Evolutionary conservation across 2,329 filamentous ascomycete genomes (phyloP), one percentile per base, ranked within the genome.

Genomic region (Colletotrichum truncatum): DNA sequence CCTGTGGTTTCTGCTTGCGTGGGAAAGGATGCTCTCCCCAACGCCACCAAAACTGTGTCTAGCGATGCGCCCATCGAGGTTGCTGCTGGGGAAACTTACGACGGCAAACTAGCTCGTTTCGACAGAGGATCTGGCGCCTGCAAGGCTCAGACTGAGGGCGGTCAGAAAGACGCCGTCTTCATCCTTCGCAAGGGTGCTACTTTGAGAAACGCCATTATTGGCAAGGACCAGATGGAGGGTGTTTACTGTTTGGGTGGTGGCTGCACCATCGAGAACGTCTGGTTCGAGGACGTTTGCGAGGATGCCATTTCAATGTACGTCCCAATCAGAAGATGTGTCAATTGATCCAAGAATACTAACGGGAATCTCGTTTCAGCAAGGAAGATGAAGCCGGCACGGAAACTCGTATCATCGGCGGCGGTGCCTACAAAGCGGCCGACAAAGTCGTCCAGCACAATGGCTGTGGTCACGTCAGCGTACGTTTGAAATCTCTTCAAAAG

Each of bases 401-500:
- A 28, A 63, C 63, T 9, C 54, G 41, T 12, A 80, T 83, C 54
- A 68, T 68, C 28, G 66, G 66, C 14, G 82, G 82, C 21, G 82
- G 82, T 38, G 82, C 82, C 0, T 80, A 77, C 45, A 73, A 80
- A 21, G 82, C 81, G 3, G 46, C 66, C 0, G 82, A 84, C 69
- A 84, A 84, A 73, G 70, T 84, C 14, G 73, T 84, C 48, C 82
- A 84, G 71, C 81, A 83, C 70, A 83, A 84, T 56, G 82, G 81
- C 11, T 78, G 80, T 53, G 81, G 81, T 0, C 81, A 77, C 12
- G 78, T 83, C n/a, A 71, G 71, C 28, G 74, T 77, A 25, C 66
- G 61, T 61, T 16, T 18, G n/a, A 4, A 23, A 30, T 11, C 8
- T 10, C n/a, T 9, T 23, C n/a, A 26, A 11, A 3, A 5, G 11